These are phyloP conservation scores for Ceratocystis harringtonii DNA, from an alignment of 2,329 filamentous ascomycete species.

Conservation along the genomic window DNA sequence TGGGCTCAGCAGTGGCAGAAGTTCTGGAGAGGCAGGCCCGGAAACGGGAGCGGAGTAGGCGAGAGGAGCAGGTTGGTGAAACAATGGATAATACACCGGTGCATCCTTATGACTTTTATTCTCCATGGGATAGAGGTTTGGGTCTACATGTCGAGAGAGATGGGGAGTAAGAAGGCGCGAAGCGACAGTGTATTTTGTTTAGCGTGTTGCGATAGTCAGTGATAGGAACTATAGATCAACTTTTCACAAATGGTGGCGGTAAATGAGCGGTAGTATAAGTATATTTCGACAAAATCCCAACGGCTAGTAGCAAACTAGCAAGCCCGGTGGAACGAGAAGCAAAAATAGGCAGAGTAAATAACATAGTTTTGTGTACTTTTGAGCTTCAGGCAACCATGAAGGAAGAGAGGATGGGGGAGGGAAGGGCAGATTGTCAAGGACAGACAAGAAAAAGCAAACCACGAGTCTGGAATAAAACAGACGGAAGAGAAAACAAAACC, in stretches of 20 bases:
- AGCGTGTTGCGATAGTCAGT: neutral
- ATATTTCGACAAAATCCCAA: neutral
- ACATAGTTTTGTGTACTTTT: neutral
- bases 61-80: neutral
- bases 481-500: neutral
- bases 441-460: neutral
- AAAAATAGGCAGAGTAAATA: neutral
- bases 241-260: neutral
- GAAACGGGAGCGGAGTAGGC: neutral
- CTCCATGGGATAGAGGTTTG: slow-evolving; percentile 6
- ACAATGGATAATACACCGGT: neutral
- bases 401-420: neutral
- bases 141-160: neutral
- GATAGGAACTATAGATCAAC: neutral
- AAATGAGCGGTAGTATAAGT: neutral
- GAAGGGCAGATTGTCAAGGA: neutral
- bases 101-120: slow-evolving; percentile 16
- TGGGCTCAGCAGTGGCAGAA: neutral
- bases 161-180: neutral
- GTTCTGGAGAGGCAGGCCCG: neutral
- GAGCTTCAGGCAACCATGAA: slow-evolving; percentile 1
- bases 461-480: slow-evolving; percentile 5
- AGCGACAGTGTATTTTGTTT: too few species aligned
- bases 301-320: neutral
- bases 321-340: neutral